phyloP scores from a whole-genome alignment of 345 rosid genomes.

The Aquilaria yunnanensis region DNA sequence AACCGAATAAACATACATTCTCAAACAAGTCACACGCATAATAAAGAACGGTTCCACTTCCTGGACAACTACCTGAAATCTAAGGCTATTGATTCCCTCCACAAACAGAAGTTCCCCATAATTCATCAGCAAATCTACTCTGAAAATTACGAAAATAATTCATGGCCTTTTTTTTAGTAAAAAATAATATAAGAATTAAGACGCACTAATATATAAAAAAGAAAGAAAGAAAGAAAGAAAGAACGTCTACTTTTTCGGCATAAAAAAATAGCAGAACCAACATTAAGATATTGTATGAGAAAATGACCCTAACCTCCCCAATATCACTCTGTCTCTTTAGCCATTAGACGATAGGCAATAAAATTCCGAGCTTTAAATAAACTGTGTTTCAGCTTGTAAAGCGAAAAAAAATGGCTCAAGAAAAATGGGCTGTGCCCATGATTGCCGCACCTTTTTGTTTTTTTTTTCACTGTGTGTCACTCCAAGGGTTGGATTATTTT shows the following conservation, averaged over 20 bases:
- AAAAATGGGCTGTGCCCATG: constrained; percentile 64
- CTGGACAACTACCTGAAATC: constrained; percentile 23
- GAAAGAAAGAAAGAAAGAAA: too few species aligned
- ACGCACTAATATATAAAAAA: too few species aligned
- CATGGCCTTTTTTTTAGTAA: too few species aligned
- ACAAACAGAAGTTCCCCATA: constrained; percentile 35
- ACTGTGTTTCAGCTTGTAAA: not conserved
- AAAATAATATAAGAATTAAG: too few species aligned
- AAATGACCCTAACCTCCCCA: too few species aligned
- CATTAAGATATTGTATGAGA: too few species aligned
- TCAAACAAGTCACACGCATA: constrained; percentile 5
- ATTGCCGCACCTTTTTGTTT: constrained; percentile 37
- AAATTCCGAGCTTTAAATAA: not conserved
- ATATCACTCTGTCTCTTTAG: too few species aligned
- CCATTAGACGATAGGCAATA: too few species aligned
- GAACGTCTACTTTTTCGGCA: too few species aligned
- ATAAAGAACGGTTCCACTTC: not conserved
- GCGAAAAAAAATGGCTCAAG: constrained; percentile 14
- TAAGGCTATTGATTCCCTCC: constrained; percentile 23
- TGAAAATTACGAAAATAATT: constrained; percentile 3
- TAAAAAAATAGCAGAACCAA: too few species aligned
- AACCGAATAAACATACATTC: constrained; percentile 5
- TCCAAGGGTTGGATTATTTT: constrained; percentile 17
- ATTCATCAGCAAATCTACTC: constrained; percentile 26
- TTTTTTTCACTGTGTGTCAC: constrained; percentile 13